Evolutionary conservation across 345 rosid species (phyloP).

Genomic region (Viola odorata): DNA sequence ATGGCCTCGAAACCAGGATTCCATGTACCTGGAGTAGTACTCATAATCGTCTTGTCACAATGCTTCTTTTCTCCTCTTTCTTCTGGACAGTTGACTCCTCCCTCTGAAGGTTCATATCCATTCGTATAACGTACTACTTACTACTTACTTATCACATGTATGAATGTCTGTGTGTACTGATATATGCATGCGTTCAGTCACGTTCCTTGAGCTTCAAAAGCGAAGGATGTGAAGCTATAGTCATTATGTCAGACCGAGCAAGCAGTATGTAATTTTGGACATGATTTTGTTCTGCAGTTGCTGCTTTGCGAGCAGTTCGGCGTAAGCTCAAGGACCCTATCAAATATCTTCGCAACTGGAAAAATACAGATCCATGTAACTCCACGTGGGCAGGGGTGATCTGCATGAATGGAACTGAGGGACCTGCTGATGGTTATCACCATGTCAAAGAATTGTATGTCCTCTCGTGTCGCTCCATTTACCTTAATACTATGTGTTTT

Average conservation of each 20-base stretch:
- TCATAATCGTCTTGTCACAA: not conserved
- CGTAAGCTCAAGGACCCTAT: not conserved
- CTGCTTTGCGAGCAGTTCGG: slow-evolving; percentile 6
- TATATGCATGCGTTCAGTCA: not conserved
- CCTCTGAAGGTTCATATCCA: not conserved
- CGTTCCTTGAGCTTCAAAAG: not conserved
- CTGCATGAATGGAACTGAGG: not conserved
- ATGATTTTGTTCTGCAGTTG: slow-evolving; percentile 4
- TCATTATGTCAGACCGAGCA: too few species aligned
- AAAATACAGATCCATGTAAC: slow-evolving; percentile 7
- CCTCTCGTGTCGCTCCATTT: not conserved
- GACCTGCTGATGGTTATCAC: slow-evolving; percentile 14
- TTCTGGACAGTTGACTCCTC: slow-evolving; percentile 1
- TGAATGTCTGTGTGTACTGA: not conserved
- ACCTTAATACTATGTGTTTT: not conserved
- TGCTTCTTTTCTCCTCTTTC: not conserved
- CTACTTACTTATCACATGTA: not conserved
- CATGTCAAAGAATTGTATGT: slow-evolving; percentile 18
- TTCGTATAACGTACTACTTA: too few species aligned
- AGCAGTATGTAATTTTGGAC: not conserved
- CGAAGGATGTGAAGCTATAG: too few species aligned
- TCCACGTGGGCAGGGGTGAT: slow-evolving; percentile 8
- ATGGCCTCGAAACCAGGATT: not conserved
- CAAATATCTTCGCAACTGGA: slow-evolving; percentile 6
- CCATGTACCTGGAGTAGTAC: not conserved